A percentile compares a stretch with the other conserved stretches of the same genome.
These are phyloP conservation scores for Pugionium dolabratum DNA, from an alignment of 345 rosid species.

Conservation along the genomic window DNA sequence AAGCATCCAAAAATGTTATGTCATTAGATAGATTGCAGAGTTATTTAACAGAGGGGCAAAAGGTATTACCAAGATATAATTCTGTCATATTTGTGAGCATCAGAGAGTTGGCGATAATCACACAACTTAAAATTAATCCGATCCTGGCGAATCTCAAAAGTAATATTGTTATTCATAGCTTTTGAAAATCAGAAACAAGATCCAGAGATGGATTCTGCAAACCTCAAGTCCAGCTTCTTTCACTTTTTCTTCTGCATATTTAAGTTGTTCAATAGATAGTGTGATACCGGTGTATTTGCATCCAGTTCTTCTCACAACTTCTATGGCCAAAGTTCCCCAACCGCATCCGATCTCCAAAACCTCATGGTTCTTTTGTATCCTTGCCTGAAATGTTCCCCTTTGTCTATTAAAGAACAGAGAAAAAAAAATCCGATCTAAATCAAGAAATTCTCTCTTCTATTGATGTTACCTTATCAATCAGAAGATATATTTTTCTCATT, in stretches of 20 bases:
- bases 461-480: constrained; percentile 65
- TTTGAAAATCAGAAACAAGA: background rate
- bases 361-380: constrained; percentile 55
- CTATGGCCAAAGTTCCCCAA: constrained; percentile 86
- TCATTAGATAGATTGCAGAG: background rate
- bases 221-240: constrained; percentile 87
- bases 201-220: constrained; percentile 4
- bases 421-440: background rate
- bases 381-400: constrained; percentile 42
- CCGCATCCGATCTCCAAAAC: constrained; percentile 87
- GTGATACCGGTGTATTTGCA: constrained; percentile 87
- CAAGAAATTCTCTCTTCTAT: background rate
- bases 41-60: background rate
- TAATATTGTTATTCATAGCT: background rate
- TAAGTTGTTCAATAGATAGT: constrained; percentile 68
- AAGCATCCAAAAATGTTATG: constrained; percentile 9
- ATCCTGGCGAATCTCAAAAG: constrained; percentile 45
- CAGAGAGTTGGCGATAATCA: constrained; percentile 69
- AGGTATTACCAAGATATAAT: constrained; percentile 67
- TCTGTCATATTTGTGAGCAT: constrained; percentile 57
- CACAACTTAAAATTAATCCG: constrained; percentile 56
- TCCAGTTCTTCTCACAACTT: constrained; percentile 75
- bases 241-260: constrained; percentile 61
- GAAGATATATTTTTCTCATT: constrained; percentile 60
- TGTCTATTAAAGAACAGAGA: background rate